Base-by-base conservation (phyloP, 2,329 filamentous ascomycete genomes). In the Chaetomium globosum region DNA sequence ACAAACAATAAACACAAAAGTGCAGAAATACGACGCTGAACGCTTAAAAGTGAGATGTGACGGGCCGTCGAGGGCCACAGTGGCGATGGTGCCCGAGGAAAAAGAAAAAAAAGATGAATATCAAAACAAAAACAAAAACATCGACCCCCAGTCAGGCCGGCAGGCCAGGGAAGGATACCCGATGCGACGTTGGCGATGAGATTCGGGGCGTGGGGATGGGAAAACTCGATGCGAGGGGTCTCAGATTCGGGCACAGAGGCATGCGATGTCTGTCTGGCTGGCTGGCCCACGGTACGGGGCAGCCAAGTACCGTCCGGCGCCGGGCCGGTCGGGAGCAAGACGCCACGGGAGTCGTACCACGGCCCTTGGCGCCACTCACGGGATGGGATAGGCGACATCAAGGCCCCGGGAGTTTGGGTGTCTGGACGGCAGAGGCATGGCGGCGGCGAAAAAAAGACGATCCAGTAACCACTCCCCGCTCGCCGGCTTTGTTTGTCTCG, bases 81-180 rank as follows among this genome's bases (percentile, higher is more conserved):
- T 58, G 58, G 58, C 63, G 46, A 65, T 58, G 58, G 46, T 61
- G 59, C 63, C 59, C 59, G 53, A 65, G 48, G 10, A 8, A 5
- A 12, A 2, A 10, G 7, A 19, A 19, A 21, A 12, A 10, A 12
- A 36, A 36, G 9, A 31, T 10, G 31, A 31, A 36, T 36, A 36
- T 36, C 33, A 36, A 36, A 36, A 36, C 33, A 36, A 36, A 12
- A 21, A 28, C 36, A 30, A 46, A 36, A 39, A 43, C 7, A 39
- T 13, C 36, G 31, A 30, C 19, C 51, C 16, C 16, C 9, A 3
- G 21, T 26, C 23, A 51, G 21, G 23, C 48, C n/a, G 23, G 46
- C 46, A 48, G 12, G 5, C 26, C 49, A 53, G 23, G 51, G 21
- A 52, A 52, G 49, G 23, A 26, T 28, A 52, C 51, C 49, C 49